phyloP scores from a whole-genome alignment of 2,329 filamentous ascomycete genomes.

The Ascosphaera apis region DNA sequence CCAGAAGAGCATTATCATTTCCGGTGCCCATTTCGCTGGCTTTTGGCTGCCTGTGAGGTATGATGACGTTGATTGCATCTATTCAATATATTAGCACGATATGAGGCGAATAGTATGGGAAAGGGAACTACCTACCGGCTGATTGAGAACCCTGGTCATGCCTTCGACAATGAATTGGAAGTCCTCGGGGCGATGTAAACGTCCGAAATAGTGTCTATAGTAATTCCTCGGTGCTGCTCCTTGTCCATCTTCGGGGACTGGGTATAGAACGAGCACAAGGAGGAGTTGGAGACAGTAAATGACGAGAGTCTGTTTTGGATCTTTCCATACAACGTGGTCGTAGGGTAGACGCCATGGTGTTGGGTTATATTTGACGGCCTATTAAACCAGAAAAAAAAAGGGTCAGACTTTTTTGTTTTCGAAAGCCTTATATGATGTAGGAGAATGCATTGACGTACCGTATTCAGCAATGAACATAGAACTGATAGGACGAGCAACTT shows the following conservation, averaged over 20 bases:
- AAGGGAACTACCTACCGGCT: slow-evolving; percentile 35
- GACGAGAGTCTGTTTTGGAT: slow-evolving; percentile 71
- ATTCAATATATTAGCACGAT: slow-evolving; percentile 4
- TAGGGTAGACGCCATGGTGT: slow-evolving; percentile 86
- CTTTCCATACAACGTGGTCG: slow-evolving; percentile 76
- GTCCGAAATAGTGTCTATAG: slow-evolving; percentile 77
- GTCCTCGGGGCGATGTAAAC: slow-evolving; percentile 78
- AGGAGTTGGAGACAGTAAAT: slow-evolving; percentile 81
- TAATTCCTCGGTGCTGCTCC: slow-evolving; percentile 57
- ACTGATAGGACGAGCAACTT: slow-evolving; percentile 81
- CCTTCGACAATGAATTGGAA: slow-evolving; percentile 95
- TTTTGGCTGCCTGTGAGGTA: slow-evolving; percentile 72
- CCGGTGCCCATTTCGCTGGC: slow-evolving; percentile 65
- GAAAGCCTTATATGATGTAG: no score
- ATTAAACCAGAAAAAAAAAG: not conserved
- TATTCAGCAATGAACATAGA: slow-evolving; percentile 82
- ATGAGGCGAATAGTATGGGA: not conserved
- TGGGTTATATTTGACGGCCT: slow-evolving; percentile 91
- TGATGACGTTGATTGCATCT: slow-evolving; percentile 64
- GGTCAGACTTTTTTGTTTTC: slow-evolving; percentile 5
- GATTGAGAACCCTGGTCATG: slow-evolving; percentile 77
- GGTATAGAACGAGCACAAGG: slow-evolving; percentile 65
- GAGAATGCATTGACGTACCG: slow-evolving; percentile 31
- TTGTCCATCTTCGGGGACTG: slow-evolving; percentile 53
- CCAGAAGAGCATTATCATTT: slow-evolving; percentile 96